A percentile compares a stretch with the other conserved stretches of the same genome.
phyloP scores from a whole-genome alignment of 331 rosid species.

The Spiraea crenata region DNA sequence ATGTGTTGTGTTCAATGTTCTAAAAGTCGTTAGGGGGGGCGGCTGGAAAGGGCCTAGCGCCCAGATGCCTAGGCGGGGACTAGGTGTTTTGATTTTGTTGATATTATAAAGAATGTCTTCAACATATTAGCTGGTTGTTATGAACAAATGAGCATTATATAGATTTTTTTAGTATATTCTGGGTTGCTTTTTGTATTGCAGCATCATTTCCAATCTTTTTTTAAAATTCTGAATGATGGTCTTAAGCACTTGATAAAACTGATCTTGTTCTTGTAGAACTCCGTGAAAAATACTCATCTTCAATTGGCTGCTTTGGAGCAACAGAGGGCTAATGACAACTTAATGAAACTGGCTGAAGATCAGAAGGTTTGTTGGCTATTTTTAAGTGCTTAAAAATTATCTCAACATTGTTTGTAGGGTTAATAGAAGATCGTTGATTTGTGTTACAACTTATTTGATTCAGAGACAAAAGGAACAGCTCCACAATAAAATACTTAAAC shows the following conservation, averaged over 20 bases:
- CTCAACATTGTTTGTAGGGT: conserved; percentile 30
- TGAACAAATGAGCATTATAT: too few species aligned
- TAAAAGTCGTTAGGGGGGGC: too few species aligned
- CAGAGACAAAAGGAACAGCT: conserved; percentile 88
- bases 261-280: conserved; percentile 48
- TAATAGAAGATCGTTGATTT: conserved; percentile 28
- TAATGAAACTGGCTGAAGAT: conserved; percentile 85
- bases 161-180: neutral
- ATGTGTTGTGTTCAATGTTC: neutral
- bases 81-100: too few species aligned
- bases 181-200: conserved; percentile 4
- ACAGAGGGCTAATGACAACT: conserved; percentile 65
- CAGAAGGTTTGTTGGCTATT: conserved; percentile 70
- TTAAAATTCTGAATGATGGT: conserved; percentile 17
- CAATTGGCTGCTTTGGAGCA: conserved; percentile 87
- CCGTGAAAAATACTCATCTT: conserved; percentile 61
- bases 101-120: too few species aligned
- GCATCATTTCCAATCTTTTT: conserved; percentile 20
- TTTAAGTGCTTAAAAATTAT: conserved; percentile 22
- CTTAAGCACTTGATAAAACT: conserved; percentile 12
- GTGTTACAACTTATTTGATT: conserved; percentile 36
- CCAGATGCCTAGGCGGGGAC: too few species aligned
- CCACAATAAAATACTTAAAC: conserved; percentile 65
- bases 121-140: too few species aligned
- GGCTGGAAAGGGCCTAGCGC: too few species aligned